Base-by-base conservation (phyloP, 352 stramenopile species). In the Pythium dissotocum region DNA sequence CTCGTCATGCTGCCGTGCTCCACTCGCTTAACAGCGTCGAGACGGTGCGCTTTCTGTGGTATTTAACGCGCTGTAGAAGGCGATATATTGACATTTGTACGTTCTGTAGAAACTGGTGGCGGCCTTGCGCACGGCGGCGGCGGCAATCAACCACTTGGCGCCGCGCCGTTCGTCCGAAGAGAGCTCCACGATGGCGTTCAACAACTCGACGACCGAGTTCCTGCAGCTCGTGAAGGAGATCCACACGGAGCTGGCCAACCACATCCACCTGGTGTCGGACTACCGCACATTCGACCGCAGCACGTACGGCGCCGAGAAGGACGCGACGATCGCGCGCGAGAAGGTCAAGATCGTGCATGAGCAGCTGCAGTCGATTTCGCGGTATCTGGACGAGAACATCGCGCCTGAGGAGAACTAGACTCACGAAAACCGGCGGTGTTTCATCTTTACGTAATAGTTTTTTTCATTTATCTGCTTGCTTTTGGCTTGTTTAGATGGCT, bases 161-260 rank as follows among this genome's bases (percentile, higher is more conserved):
- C 83, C 86, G 36, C 82, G 82, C 42, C 77, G 73, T 13, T 88
- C 85, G 28, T 87, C 79, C 0, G 83, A 91, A 3, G 83, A 90
- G 59, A 91, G 64, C 67, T 83, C 80, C 40, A 87, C 76, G 14
- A 82, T 87, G 60, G 80, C 83, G 36, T 95, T 95, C 69, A 91
- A 88, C 69, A 75, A 78, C 58, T 69, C 87, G 24, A 90, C 85
- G 65, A 92, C 83, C 48, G 85, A 94, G 66, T 95, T 95, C 71
- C 72, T 95, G 61, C 87, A 94, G 76, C 80, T 94, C 51, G 79
- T 95, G n/a, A 83, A 89, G 60, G 84, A 93, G 68, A 90, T 95
- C 64, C 87, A 95, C 77, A 78, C 80, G 7, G 87, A 95, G 64
- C 76, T 95, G 21, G 87, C 85, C 16, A 82, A 79, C 70, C 85